Conservation (phyloP, 305 asterid species). For the Rubia occidens region DNA sequence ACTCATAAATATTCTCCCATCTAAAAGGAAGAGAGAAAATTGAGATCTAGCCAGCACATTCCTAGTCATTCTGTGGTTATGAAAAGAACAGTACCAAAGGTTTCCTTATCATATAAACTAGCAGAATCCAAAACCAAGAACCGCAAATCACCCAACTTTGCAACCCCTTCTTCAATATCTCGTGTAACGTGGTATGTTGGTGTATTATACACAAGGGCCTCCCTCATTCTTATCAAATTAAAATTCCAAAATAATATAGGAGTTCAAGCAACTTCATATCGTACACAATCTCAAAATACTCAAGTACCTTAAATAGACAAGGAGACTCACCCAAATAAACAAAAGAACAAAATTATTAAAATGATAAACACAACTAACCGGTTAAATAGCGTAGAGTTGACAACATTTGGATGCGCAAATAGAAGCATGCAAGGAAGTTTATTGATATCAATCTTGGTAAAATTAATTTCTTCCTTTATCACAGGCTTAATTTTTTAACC, state of each 20-base stretch:
- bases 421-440: constrained; percentile 72
- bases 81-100: constrained; percentile 89
- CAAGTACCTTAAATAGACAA: neutral
- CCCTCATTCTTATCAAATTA: too few species aligned
- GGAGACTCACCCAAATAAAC: neutral
- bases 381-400: constrained; percentile 83
- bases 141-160: too few species aligned
- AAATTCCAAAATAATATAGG: constrained; percentile 7
- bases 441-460: constrained; percentile 56
- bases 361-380: constrained; percentile 43
- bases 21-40: constrained; percentile 58
- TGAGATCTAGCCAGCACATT: constrained; percentile 64
- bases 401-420: constrained; percentile 91
- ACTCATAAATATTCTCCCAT: constrained; percentile 51
- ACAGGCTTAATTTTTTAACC: constrained; percentile 23
- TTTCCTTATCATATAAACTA: constrained; percentile 93
- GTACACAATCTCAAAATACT: constrained; percentile 7
- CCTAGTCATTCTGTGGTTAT: constrained; percentile 88
- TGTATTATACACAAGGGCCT: constrained; percentile 88
- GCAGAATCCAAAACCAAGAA: constrained; percentile 21
- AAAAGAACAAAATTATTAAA: constrained; percentile 1
- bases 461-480: constrained; percentile 46
- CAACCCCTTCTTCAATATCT: constrained; percentile 37
- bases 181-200: constrained; percentile 95
- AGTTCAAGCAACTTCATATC: constrained; percentile 15